phyloP scores from a whole-genome alignment of 1,284 basidiomycete genomes.

The Melampsora abietis-canadensis region DNA sequence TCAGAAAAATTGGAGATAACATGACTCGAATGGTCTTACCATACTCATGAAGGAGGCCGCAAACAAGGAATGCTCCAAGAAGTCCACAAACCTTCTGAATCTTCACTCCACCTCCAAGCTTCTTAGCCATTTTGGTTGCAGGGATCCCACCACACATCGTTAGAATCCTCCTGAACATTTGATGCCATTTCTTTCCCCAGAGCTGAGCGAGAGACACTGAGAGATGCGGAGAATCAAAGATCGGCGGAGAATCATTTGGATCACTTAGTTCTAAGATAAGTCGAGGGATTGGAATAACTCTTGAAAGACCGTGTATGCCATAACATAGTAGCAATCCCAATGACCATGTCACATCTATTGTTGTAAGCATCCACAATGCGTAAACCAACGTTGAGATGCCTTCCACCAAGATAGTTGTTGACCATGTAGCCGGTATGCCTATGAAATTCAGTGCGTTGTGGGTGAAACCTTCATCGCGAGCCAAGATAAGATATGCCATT shows the following conservation, averaged over 20 bases:
- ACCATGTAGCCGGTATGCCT: no score
- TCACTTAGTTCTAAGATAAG: neutral
- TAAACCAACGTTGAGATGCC: neutral
- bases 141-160: constrained; percentile 23
- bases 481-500: no score
- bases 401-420: neutral
- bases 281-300: neutral
- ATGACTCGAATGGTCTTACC: neutral
- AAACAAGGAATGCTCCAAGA: constrained; percentile 26
- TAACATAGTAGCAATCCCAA: neutral
- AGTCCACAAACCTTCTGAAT: constrained; percentile 9
- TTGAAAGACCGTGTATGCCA: neutral
- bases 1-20: neutral
- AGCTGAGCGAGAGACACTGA: neutral
- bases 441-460: no score
- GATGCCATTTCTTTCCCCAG: constrained; percentile 6
- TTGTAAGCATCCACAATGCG: neutral
- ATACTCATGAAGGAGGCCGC: constrained; percentile 29
- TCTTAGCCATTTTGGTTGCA: constrained; percentile 14
- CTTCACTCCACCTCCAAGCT: neutral
- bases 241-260: neutral
- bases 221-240: neutral
- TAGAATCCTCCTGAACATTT: neutral
- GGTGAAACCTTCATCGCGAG: no score
- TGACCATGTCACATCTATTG: neutral